These are phyloP conservation scores for Nakaseomyces sp. DNA, from an alignment of 1,139 yeast species.

Conservation along the genomic window DNA sequence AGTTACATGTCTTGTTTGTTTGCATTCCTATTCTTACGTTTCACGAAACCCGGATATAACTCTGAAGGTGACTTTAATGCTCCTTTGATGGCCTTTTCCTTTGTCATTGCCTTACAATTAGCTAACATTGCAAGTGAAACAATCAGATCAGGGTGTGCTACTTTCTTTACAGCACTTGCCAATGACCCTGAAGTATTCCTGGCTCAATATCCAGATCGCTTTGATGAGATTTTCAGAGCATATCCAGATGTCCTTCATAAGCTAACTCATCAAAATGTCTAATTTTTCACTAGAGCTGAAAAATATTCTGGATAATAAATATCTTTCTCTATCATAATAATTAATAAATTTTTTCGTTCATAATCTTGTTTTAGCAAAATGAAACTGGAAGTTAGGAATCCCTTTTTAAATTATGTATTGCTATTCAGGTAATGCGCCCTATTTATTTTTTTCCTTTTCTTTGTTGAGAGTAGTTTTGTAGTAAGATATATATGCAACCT, in stretches of 20 bases:
- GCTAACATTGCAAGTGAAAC: constrained; percentile 65
- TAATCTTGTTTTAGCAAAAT: too few species aligned
- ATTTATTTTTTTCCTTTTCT: too few species aligned
- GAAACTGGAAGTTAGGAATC: too few species aligned
- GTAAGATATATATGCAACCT: background rate
- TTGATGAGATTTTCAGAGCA: constrained; percentile 59
- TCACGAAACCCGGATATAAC: constrained; percentile 68
- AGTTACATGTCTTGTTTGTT: constrained; percentile 63
- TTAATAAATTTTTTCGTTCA: background rate
- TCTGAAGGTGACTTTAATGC: constrained; percentile 59
- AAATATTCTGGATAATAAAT: too few species aligned
- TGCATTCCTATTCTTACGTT: constrained; percentile 60
- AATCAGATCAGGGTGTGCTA: constrained; percentile 71
- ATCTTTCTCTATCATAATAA: background rate
- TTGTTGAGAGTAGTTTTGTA: too few species aligned
- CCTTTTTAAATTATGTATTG: too few species aligned
- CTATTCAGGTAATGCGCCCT: too few species aligned
- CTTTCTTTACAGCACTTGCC: constrained; percentile 80
- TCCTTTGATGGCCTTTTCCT: constrained; percentile 69
- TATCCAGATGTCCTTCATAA: constrained; percentile 70
- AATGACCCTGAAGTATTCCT: constrained; percentile 81
- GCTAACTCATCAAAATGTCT: constrained; percentile 33
- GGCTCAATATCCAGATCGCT: constrained; percentile 65
- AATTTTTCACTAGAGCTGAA: too few species aligned
- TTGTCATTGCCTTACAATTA: constrained; percentile 69